Evolutionary conservation across 257 asterid genomes (phyloP), one percentile per base, ranked within the genome.

Genomic region (Solanum microdontum): DNA sequence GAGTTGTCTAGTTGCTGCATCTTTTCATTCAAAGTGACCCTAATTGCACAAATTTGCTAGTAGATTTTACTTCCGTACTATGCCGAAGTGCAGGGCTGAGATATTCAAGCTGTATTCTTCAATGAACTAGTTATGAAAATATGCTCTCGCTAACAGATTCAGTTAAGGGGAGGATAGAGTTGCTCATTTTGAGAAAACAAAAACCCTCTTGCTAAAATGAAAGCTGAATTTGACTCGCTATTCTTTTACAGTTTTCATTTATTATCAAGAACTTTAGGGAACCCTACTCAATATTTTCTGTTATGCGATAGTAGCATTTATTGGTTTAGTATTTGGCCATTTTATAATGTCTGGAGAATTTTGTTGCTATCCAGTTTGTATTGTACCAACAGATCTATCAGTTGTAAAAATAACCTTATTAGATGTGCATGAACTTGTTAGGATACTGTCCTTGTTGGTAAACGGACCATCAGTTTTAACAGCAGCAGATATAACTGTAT

Each of bases 1-100:
- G 91, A 92, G 99, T 91, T 87, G 62, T 87, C 64, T 48, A 48
- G 69, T 82, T 9, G 8, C 23, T 28, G 69, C 69, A 48, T 82
- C 28, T 48, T 34, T 9, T 82, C 69, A 30, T 82, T 48, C 43
- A 48, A 30, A 28, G 40, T 30, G 40, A 79, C 43, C 26, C 69
- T 82, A 32, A 30, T 82, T 82, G 69, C 85, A 30, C 85, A 30
- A 45, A 28, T 82, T 82, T 36, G 26, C 12, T 19, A 82, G 37
- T 79, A 40, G 64, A 79, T 43, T 45, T 82, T 80, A 82, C 69
- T 82, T 45, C n/a, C 28, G 13, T 82, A 48, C 85, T 51, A 82
- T 4, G 26, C 11, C 6, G 28, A 82, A 82, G 69, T 82, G 43
- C 68, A 80, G 85, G 40, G 26, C 39, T 82, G 26, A 80, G 85